Percentiles rank a stretch among this genome's conserved stretches.
Conservation (phyloP, 495 filamentous ascomycete species). For the Poronia punctata region DNA sequence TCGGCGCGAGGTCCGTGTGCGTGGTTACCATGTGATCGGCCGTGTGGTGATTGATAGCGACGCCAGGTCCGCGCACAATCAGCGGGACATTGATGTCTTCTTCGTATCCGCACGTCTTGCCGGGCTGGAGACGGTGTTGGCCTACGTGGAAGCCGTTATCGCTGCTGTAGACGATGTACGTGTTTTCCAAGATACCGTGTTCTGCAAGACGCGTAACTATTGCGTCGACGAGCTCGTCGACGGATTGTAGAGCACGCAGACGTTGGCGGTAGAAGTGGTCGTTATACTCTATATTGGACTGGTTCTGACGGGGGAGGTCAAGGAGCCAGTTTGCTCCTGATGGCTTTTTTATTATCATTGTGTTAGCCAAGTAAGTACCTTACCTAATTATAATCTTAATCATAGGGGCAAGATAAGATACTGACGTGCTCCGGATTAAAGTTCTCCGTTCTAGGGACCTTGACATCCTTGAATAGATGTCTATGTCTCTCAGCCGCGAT, state of each 20-base stretch:
- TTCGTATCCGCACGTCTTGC: conserved; percentile 60
- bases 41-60: conserved; percentile 30
- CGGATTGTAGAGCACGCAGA: conserved; percentile 53
- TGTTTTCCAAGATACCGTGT: conserved; percentile 50
- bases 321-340: conserved; percentile 55
- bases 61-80: conserved; percentile 49
- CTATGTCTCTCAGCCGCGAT: conserved; percentile 37
- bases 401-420: too few species aligned
- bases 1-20: conserved; percentile 60
- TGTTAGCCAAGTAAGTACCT: too few species aligned
- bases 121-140: conserved; percentile 59
- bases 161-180: conserved; percentile 60
- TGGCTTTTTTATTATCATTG: too few species aligned
- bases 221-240: conserved; percentile 57
- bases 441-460: conserved; percentile 40
- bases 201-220: conserved; percentile 45
- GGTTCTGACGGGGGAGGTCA: conserved; percentile 44
- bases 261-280: conserved; percentile 59
- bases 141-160: conserved; percentile 69
- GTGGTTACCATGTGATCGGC: conserved; percentile 51
- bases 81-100: conserved; percentile 64
- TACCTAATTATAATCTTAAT: too few species aligned
- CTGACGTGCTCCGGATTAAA: conserved; percentile 44
- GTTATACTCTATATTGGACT: conserved; percentile 50
- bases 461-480: conserved; percentile 38